Percentiles rank a stretch among this genome's conserved stretches.
These are phyloP conservation scores for Kluyveromyces marxianus DNA, from an alignment of 1,139 yeast species.

Conservation along the genomic window DNA sequence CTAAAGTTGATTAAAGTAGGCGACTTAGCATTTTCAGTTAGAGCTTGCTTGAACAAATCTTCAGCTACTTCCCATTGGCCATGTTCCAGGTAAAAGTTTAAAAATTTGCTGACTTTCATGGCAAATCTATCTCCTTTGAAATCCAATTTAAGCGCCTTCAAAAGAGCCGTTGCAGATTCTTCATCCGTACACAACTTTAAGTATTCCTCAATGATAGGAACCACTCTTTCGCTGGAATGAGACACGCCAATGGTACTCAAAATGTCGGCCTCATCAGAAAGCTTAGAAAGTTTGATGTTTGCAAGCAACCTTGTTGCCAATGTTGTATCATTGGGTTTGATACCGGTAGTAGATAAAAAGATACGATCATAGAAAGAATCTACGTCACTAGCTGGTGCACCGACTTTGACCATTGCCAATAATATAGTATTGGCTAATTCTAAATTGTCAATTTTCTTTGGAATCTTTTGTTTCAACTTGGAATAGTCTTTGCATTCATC, in stretches of 20 bases:
- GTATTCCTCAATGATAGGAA: slow-evolving; percentile 18
- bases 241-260: slow-evolving; percentile 16
- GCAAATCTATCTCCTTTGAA: not conserved
- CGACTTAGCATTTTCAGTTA: slow-evolving; percentile 8
- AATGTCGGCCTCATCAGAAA: slow-evolving; percentile 14
- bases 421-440: slow-evolving; percentile 20
- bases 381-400: slow-evolving; percentile 10
- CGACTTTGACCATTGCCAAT: slow-evolving; percentile 12
- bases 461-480: slow-evolving; percentile 12
- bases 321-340: slow-evolving; percentile 16
- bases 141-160: slow-evolving; percentile 13
- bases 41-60: slow-evolving; percentile 18
- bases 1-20: slow-evolving; percentile 7
- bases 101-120: slow-evolving; percentile 9
- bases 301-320: slow-evolving; percentile 21
- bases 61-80: slow-evolving; percentile 22
- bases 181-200: slow-evolving; percentile 17
- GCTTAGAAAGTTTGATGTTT: slow-evolving; percentile 14
- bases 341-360: slow-evolving; percentile 9
- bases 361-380: slow-evolving; percentile 12
- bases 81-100: slow-evolving; percentile 19
- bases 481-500: slow-evolving; percentile 9
- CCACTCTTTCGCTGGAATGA: slow-evolving; percentile 10
- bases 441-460: slow-evolving; percentile 12
- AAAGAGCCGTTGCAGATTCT: slow-evolving; percentile 16